Percentiles rank a stretch among this genome's conserved stretches.
Evolutionary conservation across 129 eudicot species (phyloP).

Genomic region (Escallonia rubra): DNA sequence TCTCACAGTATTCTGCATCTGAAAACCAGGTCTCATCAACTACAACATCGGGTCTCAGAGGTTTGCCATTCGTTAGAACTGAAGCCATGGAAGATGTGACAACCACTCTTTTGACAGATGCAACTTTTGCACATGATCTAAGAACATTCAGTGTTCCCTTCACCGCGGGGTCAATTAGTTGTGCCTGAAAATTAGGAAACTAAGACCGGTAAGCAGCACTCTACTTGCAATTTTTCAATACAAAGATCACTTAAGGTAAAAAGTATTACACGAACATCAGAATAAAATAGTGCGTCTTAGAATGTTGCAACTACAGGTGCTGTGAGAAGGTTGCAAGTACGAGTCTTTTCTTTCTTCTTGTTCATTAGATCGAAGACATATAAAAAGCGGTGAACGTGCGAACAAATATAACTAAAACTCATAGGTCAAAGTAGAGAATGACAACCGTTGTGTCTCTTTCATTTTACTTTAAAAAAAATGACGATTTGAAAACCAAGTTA

Average conservation of each 20-base stretch:
- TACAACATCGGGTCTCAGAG: conserved; percentile 22
- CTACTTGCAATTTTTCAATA: background rate
- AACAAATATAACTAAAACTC: no score
- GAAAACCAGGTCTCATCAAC: conserved; percentile 54
- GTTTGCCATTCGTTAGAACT: conserved; percentile 17
- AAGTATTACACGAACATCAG: no score
- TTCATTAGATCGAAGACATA: no score
- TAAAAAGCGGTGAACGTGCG: no score
- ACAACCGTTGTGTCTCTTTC: no score
- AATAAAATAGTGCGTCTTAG: no score
- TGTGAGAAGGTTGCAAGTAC: no score
- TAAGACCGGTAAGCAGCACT: background rate
- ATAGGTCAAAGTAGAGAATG: no score
- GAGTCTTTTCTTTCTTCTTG: no score
- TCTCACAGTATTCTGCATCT: conserved; percentile 32
- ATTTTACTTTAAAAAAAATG: no score
- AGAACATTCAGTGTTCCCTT: conserved; percentile 63
- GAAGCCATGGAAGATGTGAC: conserved; percentile 52
- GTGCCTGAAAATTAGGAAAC: conserved; percentile 16
- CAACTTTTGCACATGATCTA: conserved; percentile 35
- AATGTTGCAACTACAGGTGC: no score
- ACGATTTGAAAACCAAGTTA: no score
- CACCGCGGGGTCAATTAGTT: conserved; percentile 46
- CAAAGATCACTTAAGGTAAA: background rate
- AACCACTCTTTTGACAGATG: conserved; percentile 40